Base-by-base conservation (phyloP, 176 grass and related monocot species). In the Raddia distichophylla region DNA sequence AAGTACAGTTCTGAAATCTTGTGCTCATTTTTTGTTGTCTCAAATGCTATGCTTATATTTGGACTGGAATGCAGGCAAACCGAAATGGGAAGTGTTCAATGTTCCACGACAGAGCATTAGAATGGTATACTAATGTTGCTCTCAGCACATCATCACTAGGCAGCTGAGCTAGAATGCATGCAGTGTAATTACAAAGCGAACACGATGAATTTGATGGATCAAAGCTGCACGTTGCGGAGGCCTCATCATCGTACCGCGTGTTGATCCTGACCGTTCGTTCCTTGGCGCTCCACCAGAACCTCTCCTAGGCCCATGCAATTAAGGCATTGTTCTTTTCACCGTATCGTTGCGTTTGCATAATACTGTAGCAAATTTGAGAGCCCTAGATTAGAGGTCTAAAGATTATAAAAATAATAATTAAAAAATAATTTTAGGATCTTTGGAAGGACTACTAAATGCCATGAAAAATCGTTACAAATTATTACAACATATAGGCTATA, bases 301-400 rank as follows among this genome's bases (percentile, higher is more conserved):
- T 94, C 60, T 94, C 94, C 71, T 90, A 94, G 51, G 94, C 94
- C 94, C 94, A 97, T 64, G 91, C 89, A 27, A 27, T 27, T 27
- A 27, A n/a, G n/a, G n/a, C n/a, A n/a, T n/a, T n/a, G n/a, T n/a
- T n/a, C n/a, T n/a, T n/a, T n/a, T n/a, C n/a, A n/a, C n/a, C n/a
- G n/a, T n/a, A n/a, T n/a, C n/a, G n/a, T n/a, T n/a, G n/a, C n/a
- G n/a, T n/a, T n/a, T n/a, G n/a, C n/a, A n/a, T n/a, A n/a, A n/a
- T n/a, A n/a, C n/a, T n/a, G n/a, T n/a, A n/a, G n/a, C n/a, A n/a
- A n/a, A n/a, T n/a, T n/a, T n/a, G n/a, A n/a, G n/a, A n/a, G n/a
- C n/a, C n/a, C n/a, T n/a, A n/a, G n/a, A n/a, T n/a, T n/a, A n/a
- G n/a, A n/a, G n/a, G n/a, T n/a, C n/a, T n/a, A n/a, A n/a, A n/a